phyloP scores from a whole-genome alignment of 768 basidiomycete species.

The Boletus rubescentipes region DNA sequence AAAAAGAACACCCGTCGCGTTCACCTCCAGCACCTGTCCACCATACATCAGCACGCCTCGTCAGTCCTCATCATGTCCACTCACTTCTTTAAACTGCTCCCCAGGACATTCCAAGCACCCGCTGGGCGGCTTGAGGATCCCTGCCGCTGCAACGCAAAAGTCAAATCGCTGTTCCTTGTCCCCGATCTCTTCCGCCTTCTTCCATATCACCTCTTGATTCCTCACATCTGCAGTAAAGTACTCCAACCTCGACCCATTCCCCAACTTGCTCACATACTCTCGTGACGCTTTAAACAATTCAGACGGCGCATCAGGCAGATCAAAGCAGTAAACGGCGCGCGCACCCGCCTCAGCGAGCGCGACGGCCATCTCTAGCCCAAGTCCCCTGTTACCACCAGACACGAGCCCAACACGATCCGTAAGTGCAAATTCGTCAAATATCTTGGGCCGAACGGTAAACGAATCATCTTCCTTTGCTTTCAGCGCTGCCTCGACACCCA shows the following conservation, averaged over 20 bases:
- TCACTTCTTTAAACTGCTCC: constrained; percentile 61
- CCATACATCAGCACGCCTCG: not conserved
- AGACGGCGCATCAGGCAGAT: constrained; percentile 55
- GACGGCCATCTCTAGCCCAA: constrained; percentile 82
- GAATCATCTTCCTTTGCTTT: constrained; percentile 38
- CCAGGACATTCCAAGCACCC: constrained; percentile 68
- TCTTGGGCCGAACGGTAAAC: constrained; percentile 42
- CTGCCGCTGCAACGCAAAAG: constrained; percentile 76
- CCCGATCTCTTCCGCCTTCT: constrained; percentile 55
- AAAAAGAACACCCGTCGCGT: constrained; percentile 60
- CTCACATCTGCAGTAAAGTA: constrained; percentile 67
- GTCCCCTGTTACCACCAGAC: constrained; percentile 63
- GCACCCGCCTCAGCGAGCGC: constrained; percentile 73
- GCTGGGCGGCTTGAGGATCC: constrained; percentile 57
- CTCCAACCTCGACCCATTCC: constrained; percentile 46
- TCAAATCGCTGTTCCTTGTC: constrained; percentile 71
- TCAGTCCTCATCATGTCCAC: not conserved
- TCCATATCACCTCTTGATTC: constrained; percentile 61
- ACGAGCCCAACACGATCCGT: constrained; percentile 59
- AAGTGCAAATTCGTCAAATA: constrained; percentile 60
- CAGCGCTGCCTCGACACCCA: constrained; percentile 63
- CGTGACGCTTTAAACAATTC: constrained; percentile 55
- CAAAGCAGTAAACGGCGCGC: constrained; percentile 65
- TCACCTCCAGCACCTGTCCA: constrained; percentile 60
- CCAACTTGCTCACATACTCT: constrained; percentile 50